Base-by-base conservation (phyloP, 1,284 basidiomycete genomes). In the Trametes sp. region DNA sequence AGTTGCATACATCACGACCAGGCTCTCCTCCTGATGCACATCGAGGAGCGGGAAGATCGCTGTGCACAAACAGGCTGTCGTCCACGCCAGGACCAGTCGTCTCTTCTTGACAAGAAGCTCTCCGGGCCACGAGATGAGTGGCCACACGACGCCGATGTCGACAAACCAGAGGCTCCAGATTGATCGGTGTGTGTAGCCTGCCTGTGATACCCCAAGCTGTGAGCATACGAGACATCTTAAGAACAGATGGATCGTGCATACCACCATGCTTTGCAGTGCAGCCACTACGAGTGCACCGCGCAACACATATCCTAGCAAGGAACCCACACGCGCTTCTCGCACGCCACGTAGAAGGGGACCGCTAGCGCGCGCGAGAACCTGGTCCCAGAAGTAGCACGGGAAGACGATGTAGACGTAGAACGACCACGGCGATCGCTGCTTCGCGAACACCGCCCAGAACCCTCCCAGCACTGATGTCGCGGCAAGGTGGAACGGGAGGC, bases 371-470 rank as follows among this genome's bases (percentile, higher is more conserved):
- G 54, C 52, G 3, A 74, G 23, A 0, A 71, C 72, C 58, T 84
- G 81, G 36, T 82, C 80, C 90, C 90, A 95, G 73, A 95, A 94
- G 73, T 88, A 92, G 48, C 85, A 82, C 0, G 94, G 91, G 64
- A 94, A 94, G 1, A 82, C 76, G 36, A 88, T 81, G 73, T 96
- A 96, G 46, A 93, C 66, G 70, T 90, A 95, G 70, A 94, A 93
- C 4, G 88, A 88, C 82, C 81, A 83, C 0, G 93, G 90, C 1
- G 90, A 85, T 21, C 77, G 79, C 72, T 94, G 90, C 10, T 87
- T 61, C 23, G 79, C 79, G 70, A 96, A 94, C 10, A 85, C 73
- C 0, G 64, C 56, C 79, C 81, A 85, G 65, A 81, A 84, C 1
- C 71, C 73, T 0, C 75, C 48, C 11, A 87, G 69, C 2, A 73